A percentile compares a stretch with the other conserved stretches of the same genome.
Conservation (phyloP, 495 filamentous ascomycete species). For the Talaromyces proteolyticus region DNA sequence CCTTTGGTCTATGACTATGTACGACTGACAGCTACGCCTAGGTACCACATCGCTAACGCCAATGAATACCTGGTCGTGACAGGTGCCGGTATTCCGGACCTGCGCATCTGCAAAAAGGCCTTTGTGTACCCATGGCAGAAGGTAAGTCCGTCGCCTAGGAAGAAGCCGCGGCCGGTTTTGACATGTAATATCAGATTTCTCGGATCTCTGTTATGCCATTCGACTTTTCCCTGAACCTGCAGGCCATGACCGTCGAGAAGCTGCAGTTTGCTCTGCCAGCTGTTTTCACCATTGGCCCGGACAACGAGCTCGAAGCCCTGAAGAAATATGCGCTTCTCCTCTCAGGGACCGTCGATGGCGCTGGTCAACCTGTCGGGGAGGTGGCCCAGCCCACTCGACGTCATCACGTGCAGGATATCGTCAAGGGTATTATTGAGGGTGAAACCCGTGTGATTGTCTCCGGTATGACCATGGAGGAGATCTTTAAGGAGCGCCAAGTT, state of each 20-base stretch:
- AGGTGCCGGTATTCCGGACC: slow-evolving; percentile 62
- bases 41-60: slow-evolving; percentile 29
- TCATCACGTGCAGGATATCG: slow-evolving; percentile 73
- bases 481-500: slow-evolving; percentile 72
- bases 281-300: slow-evolving; percentile 80
- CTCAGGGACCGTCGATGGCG: slow-evolving; percentile 48
- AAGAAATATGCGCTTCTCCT: slow-evolving; percentile 74
- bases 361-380: slow-evolving; percentile 13
- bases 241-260: slow-evolving; percentile 83
- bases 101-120: slow-evolving; percentile 69
- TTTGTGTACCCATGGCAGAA: slow-evolving; percentile 62
- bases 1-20: no score
- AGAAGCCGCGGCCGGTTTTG: background rate
- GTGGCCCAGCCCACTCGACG: slow-evolving; percentile 27
- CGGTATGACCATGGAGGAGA: slow-evolving; percentile 82
- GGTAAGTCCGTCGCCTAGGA: slow-evolving; percentile 30
- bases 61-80: slow-evolving; percentile 74
- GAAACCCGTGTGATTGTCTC: slow-evolving; percentile 75
- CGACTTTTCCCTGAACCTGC: slow-evolving; percentile 68
- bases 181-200: slow-evolving; percentile 13
- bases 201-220: slow-evolving; percentile 64
- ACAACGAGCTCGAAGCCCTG: slow-evolving; percentile 57
- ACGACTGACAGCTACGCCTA: no score
- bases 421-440: slow-evolving; percentile 85
- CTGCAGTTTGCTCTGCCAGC: slow-evolving; percentile 71